Evolutionary conservation across 148 eudicot species (phyloP), one percentile per base, ranked within the genome.

Genomic region (Nepenthes gracilis): DNA sequence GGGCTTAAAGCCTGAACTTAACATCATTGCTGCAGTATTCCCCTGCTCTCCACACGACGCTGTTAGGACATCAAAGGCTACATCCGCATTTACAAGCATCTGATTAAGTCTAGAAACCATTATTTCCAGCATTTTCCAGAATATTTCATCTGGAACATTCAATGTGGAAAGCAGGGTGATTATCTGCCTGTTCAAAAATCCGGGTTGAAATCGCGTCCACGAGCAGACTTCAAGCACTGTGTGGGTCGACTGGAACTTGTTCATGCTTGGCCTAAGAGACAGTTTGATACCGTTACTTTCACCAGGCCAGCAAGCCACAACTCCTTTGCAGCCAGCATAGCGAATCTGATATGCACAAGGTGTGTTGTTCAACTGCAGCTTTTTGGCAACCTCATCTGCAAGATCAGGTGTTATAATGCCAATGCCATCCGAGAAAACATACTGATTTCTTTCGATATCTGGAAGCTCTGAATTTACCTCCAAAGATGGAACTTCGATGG

Each of bases 271-370:
- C 69, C 98, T 80, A 34, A 88, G 80, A 40, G 61, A 63, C 1
- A 92, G 80, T 12, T 70, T 83, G 51, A 63, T 59, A 6, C 75
- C 80, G 33, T 76, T 71, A 37, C 64, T 68, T 13, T 72, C 71
- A 6, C 74, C 52, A 0, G 98, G 96, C 96, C 94, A 88, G 72
- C 83, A 73, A 10, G 90, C 96, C 61, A 92, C 74, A 45, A 92
- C 98, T 36, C 98, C 98, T 70, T 92, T 92, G 64, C 77, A 92
- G 13, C 98, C 98, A 5, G 82, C 96, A 74, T 76, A 92, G 33
- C 98, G 76, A 40, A 92, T 85, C 67, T 92, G 98, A 60, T 83
- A 88, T 2, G 98, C 98, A 77, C 83, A 81, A n/a, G 96, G 96
- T 1, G 81, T 82, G 36, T 62, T 74, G 12, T 37, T 74, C 50